Evolutionary conservation across 2,329 filamentous ascomycete genomes (phyloP), one percentile per base, ranked within the genome.

Genomic region (Hypoxylon sp.): DNA sequence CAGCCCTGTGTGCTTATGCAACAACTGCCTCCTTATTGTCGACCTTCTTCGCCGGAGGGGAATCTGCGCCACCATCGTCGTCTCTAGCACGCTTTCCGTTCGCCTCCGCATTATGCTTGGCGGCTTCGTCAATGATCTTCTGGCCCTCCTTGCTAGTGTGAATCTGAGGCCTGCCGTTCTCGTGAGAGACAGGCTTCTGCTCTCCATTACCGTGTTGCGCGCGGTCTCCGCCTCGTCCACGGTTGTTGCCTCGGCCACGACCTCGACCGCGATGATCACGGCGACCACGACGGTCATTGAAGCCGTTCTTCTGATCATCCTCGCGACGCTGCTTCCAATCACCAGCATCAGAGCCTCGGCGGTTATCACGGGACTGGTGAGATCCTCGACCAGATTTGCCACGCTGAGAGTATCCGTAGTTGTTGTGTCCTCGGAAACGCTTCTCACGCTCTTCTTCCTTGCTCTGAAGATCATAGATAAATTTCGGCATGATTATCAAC

Each of bases 401-500:
- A 54, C 67, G 65, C 47, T 78, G 29, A 9, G 29, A 31, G 29
- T 6, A 79, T 52, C 80, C 78, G 63, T 76, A 74, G 39, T 76
- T 73, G 52, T 77, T 76, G 69, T 84, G 39, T 88, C 68, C 91
- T 88, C 78, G 89, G 84, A 52, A 94, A 84, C 76, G 92, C 47
- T 89, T 86, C 3, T 31, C 14, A 13, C 29, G 26, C 10, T 47
- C 57, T 17, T 51, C 46, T 22, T 59, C 57, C 4, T 39, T 10
- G 1, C 33, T 17, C 35, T 60, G 46, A 73, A 88, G 85, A 75
- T 92, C 87, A 81, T 99, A 99, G 17, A 89, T 92, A 76, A 89
- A 88, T 90, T 99, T 99, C 81, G 89, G 90, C 89, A 93, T 94
- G 83, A 96, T 91, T 78, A 90, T 83, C 57, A 98, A 86, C 35